Evolutionary conservation across 257 asterid species (phyloP).

Genomic region (Plectranthus barbatus): DNA sequence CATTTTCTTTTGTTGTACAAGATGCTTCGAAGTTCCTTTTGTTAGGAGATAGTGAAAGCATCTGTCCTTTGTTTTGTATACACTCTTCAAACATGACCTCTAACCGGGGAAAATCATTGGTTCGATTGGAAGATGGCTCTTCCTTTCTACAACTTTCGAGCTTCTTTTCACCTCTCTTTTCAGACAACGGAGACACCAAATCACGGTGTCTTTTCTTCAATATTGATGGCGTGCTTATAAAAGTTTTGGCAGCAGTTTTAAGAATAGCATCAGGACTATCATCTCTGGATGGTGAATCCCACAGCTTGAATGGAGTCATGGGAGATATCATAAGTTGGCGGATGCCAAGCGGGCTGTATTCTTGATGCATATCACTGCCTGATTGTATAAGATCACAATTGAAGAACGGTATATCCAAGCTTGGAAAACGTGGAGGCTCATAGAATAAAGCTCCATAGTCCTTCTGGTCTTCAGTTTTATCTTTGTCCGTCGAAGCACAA

Average conservation of each 20-base stretch:
- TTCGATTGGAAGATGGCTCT: constrained; percentile 36
- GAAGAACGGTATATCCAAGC: constrained; percentile 80
- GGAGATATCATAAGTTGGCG: constrained; percentile 83
- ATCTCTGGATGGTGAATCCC: constrained; percentile 83
- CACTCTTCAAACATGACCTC: constrained; percentile 60
- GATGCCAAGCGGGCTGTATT: constrained; percentile 88
- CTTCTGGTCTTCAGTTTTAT: constrained; percentile 31
- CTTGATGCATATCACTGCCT: constrained; percentile 71
- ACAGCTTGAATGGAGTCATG: constrained; percentile 62
- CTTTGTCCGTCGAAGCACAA: constrained; percentile 24
- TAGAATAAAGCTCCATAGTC: constrained; percentile 67
- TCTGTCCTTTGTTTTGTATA: constrained; percentile 25
- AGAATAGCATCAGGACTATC: constrained; percentile 72
- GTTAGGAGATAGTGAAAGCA: constrained; percentile 24
- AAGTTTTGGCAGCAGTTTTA: constrained; percentile 78
- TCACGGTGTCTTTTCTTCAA: constrained; percentile 88
- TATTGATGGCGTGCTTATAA: constrained; percentile 76
- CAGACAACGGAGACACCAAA: constrained; percentile 81
- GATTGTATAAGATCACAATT: constrained; percentile 80
- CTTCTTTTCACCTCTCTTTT: constrained; percentile 68
- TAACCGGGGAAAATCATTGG: constrained; percentile 47
- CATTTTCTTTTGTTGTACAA: constrained; percentile 51
- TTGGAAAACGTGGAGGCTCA: constrained; percentile 92
- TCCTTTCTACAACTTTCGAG: constrained; percentile 39
- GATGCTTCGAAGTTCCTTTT: constrained; percentile 14